Percentiles rank a stretch among this genome's conserved stretches.
These are phyloP conservation scores for Helotiales sp. DNA, from an alignment of 2,329 filamentous ascomycete genomes.

Conservation along the genomic window DNA sequence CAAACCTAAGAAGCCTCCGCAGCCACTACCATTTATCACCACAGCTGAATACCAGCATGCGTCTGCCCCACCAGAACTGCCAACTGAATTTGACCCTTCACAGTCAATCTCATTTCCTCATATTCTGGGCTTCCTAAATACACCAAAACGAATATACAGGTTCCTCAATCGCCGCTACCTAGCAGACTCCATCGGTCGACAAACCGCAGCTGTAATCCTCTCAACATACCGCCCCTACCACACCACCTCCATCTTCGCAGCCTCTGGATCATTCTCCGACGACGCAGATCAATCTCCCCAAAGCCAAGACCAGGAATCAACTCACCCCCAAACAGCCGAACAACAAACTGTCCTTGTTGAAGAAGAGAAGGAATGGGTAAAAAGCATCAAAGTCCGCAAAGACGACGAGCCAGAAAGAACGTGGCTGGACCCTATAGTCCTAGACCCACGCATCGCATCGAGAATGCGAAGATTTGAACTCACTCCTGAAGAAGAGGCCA, in stretches of 20 bases:
- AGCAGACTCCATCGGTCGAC: slow-evolving; percentile 84
- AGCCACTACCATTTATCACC: slow-evolving; percentile 72
- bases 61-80: slow-evolving; percentile 63
- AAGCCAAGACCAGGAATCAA: background rate
- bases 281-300: slow-evolving; percentile 34
- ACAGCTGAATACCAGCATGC: slow-evolving; percentile 70
- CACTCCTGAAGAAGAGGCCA: slow-evolving; percentile 65
- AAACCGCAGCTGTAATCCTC: slow-evolving; percentile 84
- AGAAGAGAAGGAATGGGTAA: slow-evolving; percentile 84
- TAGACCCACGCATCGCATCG: slow-evolving; percentile 73
- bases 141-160: slow-evolving; percentile 79
- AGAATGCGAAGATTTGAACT: slow-evolving; percentile 83
- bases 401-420: slow-evolving; percentile 64
- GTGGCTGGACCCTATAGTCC: slow-evolving; percentile 71
- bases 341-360: slow-evolving; percentile 63
- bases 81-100: slow-evolving; percentile 71
- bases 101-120: slow-evolving; percentile 79
- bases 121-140: slow-evolving; percentile 89
- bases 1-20: slow-evolving; percentile 58
- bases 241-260: slow-evolving; percentile 38
- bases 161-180: slow-evolving; percentile 82
- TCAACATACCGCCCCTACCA: slow-evolving; percentile 50
- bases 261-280: slow-evolving; percentile 18
- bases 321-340: slow-evolving; percentile 45
- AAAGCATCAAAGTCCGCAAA: slow-evolving; percentile 64